phyloP scores from a whole-genome alignment of 164 flowering plant genomes.

The Stephania yunnanensis region DNA sequence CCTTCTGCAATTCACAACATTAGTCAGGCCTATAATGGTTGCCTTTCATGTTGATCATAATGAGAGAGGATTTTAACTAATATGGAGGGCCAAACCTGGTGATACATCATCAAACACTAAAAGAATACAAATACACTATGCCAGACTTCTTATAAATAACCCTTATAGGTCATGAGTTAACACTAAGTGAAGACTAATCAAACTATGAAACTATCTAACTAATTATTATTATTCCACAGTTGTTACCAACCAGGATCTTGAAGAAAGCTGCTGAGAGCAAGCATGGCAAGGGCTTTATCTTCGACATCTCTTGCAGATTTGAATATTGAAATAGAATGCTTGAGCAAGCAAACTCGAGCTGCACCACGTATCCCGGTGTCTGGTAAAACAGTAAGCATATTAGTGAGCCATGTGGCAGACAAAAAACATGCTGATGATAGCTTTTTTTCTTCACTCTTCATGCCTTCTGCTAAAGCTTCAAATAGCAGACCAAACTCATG shows the following conservation, averaged over 20 bases:
- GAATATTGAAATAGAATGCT: conserved; percentile 50
- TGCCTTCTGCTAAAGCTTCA: conserved; percentile 75
- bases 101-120: neutral
- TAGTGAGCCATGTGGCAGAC: conserved; percentile 67
- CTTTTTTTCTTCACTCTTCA: conserved; percentile 51
- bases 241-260: conserved; percentile 48
- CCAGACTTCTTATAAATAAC: neutral
- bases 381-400: conserved; percentile 63
- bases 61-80: neutral
- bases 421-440: conserved; percentile 54
- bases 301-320: conserved; percentile 49
- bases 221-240: neutral
- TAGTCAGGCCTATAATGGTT: neutral
- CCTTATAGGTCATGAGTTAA: neutral
- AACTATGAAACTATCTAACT: neutral
- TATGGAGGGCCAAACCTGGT: neutral
- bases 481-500: conserved; percentile 80
- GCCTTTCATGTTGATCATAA: neutral
- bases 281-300: conserved; percentile 64
- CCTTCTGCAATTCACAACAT: conserved; percentile 45
- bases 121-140: neutral
- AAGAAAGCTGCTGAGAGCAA: conserved; percentile 62
- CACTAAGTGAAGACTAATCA: neutral
- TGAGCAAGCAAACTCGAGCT: conserved; percentile 65
- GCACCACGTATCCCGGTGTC: conserved; percentile 78